Conservation (phyloP, 257 asterid genomes). For the Plantago major region DNA sequence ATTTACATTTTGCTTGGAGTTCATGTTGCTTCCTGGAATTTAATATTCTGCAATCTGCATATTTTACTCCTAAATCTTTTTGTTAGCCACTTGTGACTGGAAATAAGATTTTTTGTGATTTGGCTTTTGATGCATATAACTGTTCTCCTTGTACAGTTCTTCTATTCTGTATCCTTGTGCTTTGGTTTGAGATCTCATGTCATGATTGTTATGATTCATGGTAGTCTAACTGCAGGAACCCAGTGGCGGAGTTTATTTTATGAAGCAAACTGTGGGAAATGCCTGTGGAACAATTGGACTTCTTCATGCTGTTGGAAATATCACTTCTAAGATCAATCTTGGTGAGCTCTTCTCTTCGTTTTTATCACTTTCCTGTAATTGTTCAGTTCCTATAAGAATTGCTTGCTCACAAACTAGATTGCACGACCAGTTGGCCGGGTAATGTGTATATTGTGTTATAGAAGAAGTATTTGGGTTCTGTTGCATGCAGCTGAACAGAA, state of each 20-base stretch:
- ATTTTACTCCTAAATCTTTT: no score
- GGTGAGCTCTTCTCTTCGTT: constrained; percentile 39
- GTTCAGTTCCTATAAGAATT: not conserved
- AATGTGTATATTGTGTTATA: not conserved
- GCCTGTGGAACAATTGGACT: constrained; percentile 97
- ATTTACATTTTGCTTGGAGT: not conserved
- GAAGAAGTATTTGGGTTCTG: not conserved
- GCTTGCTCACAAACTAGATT: no score
- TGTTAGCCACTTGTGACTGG: no score
- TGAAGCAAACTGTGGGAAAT: constrained; percentile 98
- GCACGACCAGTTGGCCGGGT: not conserved
- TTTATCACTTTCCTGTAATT: not conserved
- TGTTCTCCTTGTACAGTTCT: constrained; percentile 4
- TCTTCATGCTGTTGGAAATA: constrained; percentile 92
- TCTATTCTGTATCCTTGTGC: constrained; percentile 14
- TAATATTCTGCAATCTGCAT: not conserved
- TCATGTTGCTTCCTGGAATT: not conserved
- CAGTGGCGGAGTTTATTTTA: constrained; percentile 60
- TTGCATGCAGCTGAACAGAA: not conserved
- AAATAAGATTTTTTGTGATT: no score
- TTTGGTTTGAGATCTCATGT: constrained; percentile 11
- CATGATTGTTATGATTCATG: constrained; percentile 21
- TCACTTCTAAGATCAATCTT: constrained; percentile 83
- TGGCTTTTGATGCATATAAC: no score
- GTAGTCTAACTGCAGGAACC: constrained; percentile 48